Evolutionary conservation across 2,329 filamentous ascomycete genomes (phyloP).

Genomic region (Diatrype stigma): DNA sequence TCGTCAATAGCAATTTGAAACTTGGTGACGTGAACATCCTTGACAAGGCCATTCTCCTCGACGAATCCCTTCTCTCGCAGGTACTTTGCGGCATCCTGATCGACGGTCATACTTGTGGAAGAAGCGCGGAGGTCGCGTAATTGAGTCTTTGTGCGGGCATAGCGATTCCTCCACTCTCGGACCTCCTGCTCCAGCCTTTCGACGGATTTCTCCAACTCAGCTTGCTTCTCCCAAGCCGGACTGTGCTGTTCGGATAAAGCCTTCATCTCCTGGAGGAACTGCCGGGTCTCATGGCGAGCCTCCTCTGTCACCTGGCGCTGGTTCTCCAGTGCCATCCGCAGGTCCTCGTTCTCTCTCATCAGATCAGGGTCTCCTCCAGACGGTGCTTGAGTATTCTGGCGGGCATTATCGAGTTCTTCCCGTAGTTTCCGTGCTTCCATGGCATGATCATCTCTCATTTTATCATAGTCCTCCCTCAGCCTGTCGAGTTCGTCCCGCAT

Average conservation of each 20-base stretch:
- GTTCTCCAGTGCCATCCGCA: slow-evolving; percentile 61
- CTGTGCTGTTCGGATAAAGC: slow-evolving; percentile 76
- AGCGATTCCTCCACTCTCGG: slow-evolving; percentile 85
- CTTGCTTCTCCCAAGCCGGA: slow-evolving; percentile 75
- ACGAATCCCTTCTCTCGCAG: slow-evolving; percentile 64
- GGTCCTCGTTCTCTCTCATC: slow-evolving; percentile 63
- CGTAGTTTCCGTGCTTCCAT: slow-evolving; percentile 59
- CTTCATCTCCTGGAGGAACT: slow-evolving; percentile 86
- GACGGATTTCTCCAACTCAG: slow-evolving; percentile 71
- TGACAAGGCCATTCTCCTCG: slow-evolving; percentile 71
- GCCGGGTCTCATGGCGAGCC: slow-evolving; percentile 76
- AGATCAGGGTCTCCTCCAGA: slow-evolving; percentile 48
- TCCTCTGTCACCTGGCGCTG: slow-evolving; percentile 84
- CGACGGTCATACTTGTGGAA: slow-evolving; percentile 67
- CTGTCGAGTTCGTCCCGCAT: slow-evolving; percentile 75
- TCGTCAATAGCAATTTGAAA: slow-evolving; percentile 96
- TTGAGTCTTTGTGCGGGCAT: slow-evolving; percentile 84
- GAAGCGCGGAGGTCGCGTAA: slow-evolving; percentile 75
- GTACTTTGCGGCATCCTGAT: slow-evolving; percentile 66
- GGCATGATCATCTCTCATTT: slow-evolving; percentile 64
- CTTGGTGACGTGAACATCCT: slow-evolving; percentile 88
- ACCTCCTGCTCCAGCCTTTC: slow-evolving; percentile 76
- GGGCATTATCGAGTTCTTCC: slow-evolving; percentile 56
- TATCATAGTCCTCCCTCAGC: slow-evolving; percentile 73
- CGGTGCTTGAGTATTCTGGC: slow-evolving; percentile 27